phyloP scores from a whole-genome alignment of 2,329 filamentous ascomycete species.

The Microthyrium microscopicum region DNA sequence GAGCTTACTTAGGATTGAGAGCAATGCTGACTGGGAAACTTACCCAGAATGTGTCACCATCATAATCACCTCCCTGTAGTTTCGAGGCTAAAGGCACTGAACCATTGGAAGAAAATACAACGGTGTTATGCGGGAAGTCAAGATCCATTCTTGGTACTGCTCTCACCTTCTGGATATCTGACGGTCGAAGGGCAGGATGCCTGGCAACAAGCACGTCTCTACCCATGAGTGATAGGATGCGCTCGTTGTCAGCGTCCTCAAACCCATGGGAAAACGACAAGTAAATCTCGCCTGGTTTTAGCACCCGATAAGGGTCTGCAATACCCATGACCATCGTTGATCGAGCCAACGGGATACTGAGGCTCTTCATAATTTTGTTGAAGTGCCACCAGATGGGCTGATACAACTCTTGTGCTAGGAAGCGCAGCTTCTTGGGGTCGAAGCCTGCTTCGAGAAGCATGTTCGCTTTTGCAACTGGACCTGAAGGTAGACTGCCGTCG shows the following conservation, averaged over 20 bases:
- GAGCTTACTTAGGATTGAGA: no score
- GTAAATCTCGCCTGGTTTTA: constrained; percentile 51
- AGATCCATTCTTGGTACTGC: constrained; percentile 40
- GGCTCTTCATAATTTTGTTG: constrained; percentile 33
- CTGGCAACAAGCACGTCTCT: constrained; percentile 50
- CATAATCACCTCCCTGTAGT: constrained; percentile 66
- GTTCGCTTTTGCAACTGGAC: neutral
- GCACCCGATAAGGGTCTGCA: constrained; percentile 44
- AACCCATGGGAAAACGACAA: constrained; percentile 50
- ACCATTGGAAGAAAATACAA: constrained; percentile 57
- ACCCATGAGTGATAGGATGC: constrained; percentile 18
- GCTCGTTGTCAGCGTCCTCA: constrained; percentile 3
- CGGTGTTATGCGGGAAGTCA: constrained; percentile 55
- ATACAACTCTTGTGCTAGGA: constrained; percentile 32
- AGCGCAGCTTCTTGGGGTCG: constrained; percentile 29
- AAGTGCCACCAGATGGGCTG: constrained; percentile 36
- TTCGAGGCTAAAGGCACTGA: constrained; percentile 47
- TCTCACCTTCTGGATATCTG: constrained; percentile 50
- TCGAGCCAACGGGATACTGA: constrained; percentile 43
- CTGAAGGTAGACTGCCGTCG: neutral
- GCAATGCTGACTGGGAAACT: no score
- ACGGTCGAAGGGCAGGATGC: constrained; percentile 50
- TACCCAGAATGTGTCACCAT: constrained; percentile 66
- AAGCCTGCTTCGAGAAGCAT: constrained; percentile 35
- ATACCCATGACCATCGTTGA: constrained; percentile 51